Base-by-base conservation (phyloP, 2,329 filamentous ascomycete species). In the Talaromyces islandicus region DNA sequence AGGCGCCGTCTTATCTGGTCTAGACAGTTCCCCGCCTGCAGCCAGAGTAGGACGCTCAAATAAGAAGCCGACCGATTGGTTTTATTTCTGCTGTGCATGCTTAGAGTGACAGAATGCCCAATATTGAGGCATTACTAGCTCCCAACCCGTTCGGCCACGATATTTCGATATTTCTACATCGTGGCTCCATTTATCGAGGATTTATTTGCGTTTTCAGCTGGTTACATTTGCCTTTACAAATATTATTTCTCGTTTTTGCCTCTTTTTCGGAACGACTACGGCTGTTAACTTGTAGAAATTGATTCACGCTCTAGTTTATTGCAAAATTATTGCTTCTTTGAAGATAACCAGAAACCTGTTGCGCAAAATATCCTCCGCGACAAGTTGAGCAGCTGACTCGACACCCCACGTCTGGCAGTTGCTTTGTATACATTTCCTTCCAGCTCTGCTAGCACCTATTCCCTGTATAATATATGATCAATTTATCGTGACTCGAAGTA, bases 351-450 rank as follows among this genome's bases (percentile, higher is more conserved):
- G 55, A 64, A 57, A 69, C 65, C 9, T 64, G 63, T 3, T 9
- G 12, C 9, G n/a, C 50, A 32, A 73, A n/a, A 74, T 70, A 2
- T 62, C 48, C 19, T 71, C 68, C 3, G n/a, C 43, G 10, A 68
- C 65, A 25, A 74, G 67, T 57, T 70, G 65, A 4, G 69, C 63
- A 0, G 71, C 70, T 5, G 71, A 70, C 58, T 75, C 71, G 6
- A 74, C 65, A 55, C 73, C 69, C 73, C 72, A 76, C 11, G 71
- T 73, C 64, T 76, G 71, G 54, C 72, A 76, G 48, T 75, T 64
- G 32, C 65, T 68, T 48, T 71, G 70, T n/a, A 35, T 62, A 43
- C 74, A 56, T 59, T 61, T 71, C 29, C 24, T 51, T 14, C 21
- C 4, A 54, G 7, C 19, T n/a, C 51, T 30, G 5, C 25, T 19